A percentile compares a stretch with the other conserved stretches of the same genome.
phyloP scores from a whole-genome alignment of 2,329 filamentous ascomycete genomes.

The Penicillium nordicum region DNA sequence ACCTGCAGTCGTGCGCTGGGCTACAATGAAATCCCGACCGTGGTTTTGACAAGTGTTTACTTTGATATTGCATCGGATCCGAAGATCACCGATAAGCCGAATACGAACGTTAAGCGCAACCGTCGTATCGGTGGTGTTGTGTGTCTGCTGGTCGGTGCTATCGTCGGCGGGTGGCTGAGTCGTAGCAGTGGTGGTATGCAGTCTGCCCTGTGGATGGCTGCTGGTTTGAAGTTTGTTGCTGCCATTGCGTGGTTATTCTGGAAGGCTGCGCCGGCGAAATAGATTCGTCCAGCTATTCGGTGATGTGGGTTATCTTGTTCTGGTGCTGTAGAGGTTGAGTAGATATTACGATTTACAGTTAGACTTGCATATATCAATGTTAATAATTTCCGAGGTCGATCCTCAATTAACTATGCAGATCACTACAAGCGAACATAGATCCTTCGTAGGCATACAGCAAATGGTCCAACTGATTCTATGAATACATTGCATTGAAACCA shows the following conservation, averaged over 20 bases:
- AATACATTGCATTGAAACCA: too few relatives aligned
- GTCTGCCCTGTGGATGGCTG: slow-evolving; percentile 44
- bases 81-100: slow-evolving; percentile 32
- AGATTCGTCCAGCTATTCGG: not conserved
- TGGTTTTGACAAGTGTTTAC: slow-evolving; percentile 47
- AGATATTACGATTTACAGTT: not conserved
- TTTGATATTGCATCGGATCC: slow-evolving; percentile 46
- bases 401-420: too few relatives aligned
- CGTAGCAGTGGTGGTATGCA: slow-evolving; percentile 43
- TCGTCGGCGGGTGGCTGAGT: slow-evolving; percentile 44
- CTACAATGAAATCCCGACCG: slow-evolving; percentile 46
- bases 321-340: not conserved
- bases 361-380: not conserved
- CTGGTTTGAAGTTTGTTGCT: slow-evolving; percentile 40
- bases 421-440: too few relatives aligned
- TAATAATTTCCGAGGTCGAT: not conserved
- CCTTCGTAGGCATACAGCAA: too few relatives aligned
- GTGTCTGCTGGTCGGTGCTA: slow-evolving; percentile 39
- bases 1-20: slow-evolving; percentile 41
- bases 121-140: slow-evolving; percentile 39
- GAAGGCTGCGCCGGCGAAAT: slow-evolving; percentile 26
- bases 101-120: slow-evolving; percentile 39
- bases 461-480: too few relatives aligned
- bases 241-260: slow-evolving; percentile 40
- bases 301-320: not conserved